A percentile compares a stretch with the other conserved stretches of the same genome.
These are phyloP conservation scores for Aureobasidium namibiae DNA, from an alignment of 2,329 filamentous ascomycete species.

Conservation along the genomic window DNA sequence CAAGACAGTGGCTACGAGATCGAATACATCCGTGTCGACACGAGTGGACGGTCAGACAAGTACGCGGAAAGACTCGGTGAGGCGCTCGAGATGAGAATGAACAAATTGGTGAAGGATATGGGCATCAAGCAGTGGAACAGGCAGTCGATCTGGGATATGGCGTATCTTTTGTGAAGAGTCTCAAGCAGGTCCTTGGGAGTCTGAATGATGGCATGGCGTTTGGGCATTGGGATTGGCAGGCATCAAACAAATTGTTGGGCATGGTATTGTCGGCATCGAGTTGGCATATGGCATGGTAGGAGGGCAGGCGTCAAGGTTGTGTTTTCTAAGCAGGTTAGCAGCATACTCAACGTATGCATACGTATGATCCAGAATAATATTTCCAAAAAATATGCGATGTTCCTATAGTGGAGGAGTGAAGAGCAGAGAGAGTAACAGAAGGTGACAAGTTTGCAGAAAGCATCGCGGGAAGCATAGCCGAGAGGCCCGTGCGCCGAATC, in stretches of 20 bases:
- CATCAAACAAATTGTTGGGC: not conserved
- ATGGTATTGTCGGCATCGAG: not conserved
- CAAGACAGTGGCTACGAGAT: not conserved
- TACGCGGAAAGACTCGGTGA: slow-evolving; percentile 10
- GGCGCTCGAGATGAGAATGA: slow-evolving; percentile 12
- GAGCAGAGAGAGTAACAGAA: not conserved
- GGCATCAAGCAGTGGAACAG: slow-evolving; percentile 7
- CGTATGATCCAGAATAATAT: not conserved
- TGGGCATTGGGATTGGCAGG: not conserved
- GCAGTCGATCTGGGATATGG: slow-evolving; percentile 12
- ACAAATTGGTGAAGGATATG: slow-evolving; percentile 4
- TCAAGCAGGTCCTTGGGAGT: not conserved
- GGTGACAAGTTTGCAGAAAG: not conserved
- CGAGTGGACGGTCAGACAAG: slow-evolving; percentile 9
- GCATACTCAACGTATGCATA: slow-evolving; percentile 2
- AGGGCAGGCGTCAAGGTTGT: not conserved
- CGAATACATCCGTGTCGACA: slow-evolving; percentile 5
- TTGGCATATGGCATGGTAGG: not conserved
- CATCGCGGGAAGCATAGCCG: not conserved
- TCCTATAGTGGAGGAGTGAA: not conserved
- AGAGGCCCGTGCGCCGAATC: not conserved
- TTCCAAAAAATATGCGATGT: not conserved
- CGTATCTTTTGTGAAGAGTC: slow-evolving; percentile 4
- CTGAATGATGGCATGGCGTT: not conserved
- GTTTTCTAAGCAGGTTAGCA: not conserved